Evolutionary conservation across 2,329 filamentous ascomycete genomes (phyloP).

Genomic region (Colletotrichum kahawae): DNA sequence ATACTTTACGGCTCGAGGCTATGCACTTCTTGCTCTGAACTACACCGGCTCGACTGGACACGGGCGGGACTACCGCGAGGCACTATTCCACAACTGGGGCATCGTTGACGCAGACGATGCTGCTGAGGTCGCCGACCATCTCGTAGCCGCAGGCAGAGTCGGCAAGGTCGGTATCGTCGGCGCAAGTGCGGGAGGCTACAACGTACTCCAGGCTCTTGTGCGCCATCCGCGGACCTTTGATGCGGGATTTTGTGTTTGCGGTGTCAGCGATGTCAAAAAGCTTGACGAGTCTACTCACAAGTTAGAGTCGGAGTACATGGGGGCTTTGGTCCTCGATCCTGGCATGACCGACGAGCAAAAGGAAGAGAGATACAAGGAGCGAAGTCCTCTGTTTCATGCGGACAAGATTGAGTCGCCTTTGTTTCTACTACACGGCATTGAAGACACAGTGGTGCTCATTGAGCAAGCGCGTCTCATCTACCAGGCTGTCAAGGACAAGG

Average conservation of each 20-base stretch:
- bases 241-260: conserved; percentile 53
- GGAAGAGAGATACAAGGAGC: conserved; percentile 44
- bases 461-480: conserved; percentile 60
- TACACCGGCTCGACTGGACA: conserved; percentile 58
- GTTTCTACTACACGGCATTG: conserved; percentile 60
- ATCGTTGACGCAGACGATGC: conserved; percentile 55
- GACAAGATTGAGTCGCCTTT: conserved; percentile 54
- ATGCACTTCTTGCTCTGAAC: conserved; percentile 55
- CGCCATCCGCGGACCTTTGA: conserved; percentile 52
- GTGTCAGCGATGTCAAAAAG: conserved; percentile 54
- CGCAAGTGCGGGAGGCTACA: conserved; percentile 58
- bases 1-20: conserved; percentile 60
- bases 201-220: conserved; percentile 53
- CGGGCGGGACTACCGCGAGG: conserved; percentile 53
- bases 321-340: conserved; percentile 43
- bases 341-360: conserved; percentile 42
- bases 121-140: conserved; percentile 47
- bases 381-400: conserved; percentile 54
- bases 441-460: conserved; percentile 63
- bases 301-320: conserved; percentile 59
- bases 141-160: conserved; percentile 41
- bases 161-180: conserved; percentile 53
- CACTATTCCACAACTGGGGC: conserved; percentile 56
- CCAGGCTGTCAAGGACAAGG: conserved; percentile 43
- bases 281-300: conserved; percentile 57